phyloP scores from a whole-genome alignment of 2,329 filamentous ascomycete species.

The Epichloe glyceriae region DNA sequence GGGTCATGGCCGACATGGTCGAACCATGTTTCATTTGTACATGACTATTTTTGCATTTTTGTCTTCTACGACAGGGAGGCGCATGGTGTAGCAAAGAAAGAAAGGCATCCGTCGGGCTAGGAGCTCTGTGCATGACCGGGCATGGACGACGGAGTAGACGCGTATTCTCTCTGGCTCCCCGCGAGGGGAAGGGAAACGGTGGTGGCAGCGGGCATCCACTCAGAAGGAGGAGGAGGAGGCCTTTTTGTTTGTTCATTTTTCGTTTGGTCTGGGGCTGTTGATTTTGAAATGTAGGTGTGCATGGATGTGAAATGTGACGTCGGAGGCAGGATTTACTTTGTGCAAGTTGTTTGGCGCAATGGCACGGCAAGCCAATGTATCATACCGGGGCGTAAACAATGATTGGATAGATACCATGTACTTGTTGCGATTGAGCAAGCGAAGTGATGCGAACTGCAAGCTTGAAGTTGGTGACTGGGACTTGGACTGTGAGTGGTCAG shows the following conservation, averaged over 20 bases:
- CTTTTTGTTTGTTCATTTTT: background rate
- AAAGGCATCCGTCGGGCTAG: background rate
- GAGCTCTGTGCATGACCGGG: background rate
- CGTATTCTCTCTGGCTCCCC: background rate
- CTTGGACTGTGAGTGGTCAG: background rate
- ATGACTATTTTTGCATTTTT: background rate
- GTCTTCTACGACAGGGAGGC: background rate
- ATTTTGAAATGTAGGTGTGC: background rate
- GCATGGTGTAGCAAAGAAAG: background rate
- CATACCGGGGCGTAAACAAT: background rate
- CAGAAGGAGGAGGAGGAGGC: background rate
- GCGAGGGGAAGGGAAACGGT: background rate
- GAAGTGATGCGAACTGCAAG: background rate
- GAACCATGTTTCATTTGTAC: background rate
- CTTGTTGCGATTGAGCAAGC: too few species aligned
- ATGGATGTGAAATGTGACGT: background rate
- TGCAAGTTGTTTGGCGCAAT: background rate
- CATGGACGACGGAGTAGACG: conserved; percentile 1
- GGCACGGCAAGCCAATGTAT: background rate
- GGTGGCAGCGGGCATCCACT: background rate
- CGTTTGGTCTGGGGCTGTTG: too few species aligned
- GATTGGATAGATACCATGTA: background rate
- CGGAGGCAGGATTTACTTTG: background rate
- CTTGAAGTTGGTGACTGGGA: too few species aligned
- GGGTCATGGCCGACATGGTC: background rate